Base-by-base conservation (phyloP, 140 eudicot genomes). In the Bidens hawaiensis region DNA sequence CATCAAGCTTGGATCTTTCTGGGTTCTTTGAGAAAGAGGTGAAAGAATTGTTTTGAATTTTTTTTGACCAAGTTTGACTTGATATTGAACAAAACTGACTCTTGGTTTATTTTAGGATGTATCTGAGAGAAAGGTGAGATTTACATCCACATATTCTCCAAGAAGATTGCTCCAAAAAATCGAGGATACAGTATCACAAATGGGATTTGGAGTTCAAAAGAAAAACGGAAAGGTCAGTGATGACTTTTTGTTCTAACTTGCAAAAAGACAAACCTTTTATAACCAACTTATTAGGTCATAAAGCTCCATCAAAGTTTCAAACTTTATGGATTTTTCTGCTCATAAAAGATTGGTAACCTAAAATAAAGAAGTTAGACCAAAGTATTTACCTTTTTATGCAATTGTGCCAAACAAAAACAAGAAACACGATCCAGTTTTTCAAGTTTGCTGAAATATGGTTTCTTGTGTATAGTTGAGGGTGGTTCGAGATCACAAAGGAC, bases 21-120 rank as follows among this genome's bases (percentile, higher is more conserved):
- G 99, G 99, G 17, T 93, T 93, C 85, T 93, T 93, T 64, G 99
- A 93, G 80, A 79, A 88, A 77, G 99, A 93, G 87, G 98, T 90
- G 56, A 75, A 74, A 56, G n/a, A 36, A 30, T 12, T 36, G 40
- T 28, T 22, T 45, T 52, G 11, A 25, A 6, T 30, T 36, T 27
- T 50, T 36, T 18, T 25, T n/a, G 41, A 15, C 10, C 5, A 45
- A 43, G n/a, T 10, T 58, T 65, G 46, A 55, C 19, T 40, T 56
- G 34, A 55, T 30, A 12, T 33, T 3, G 21, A 42, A 47, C 23
- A 21, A 17, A 10, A 40, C 67, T 54, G 3, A 28, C 16, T 15
- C 17, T 16, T 13, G 33, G 26, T 54, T 43, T 54, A 21, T 23
- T 73, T 24, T 73, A 90, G 97, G 99, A 93, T 65, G 84, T 78